phyloP scores from a whole-genome alignment of 176 grass and related monocot species.

The Oryza officinalis region DNA sequence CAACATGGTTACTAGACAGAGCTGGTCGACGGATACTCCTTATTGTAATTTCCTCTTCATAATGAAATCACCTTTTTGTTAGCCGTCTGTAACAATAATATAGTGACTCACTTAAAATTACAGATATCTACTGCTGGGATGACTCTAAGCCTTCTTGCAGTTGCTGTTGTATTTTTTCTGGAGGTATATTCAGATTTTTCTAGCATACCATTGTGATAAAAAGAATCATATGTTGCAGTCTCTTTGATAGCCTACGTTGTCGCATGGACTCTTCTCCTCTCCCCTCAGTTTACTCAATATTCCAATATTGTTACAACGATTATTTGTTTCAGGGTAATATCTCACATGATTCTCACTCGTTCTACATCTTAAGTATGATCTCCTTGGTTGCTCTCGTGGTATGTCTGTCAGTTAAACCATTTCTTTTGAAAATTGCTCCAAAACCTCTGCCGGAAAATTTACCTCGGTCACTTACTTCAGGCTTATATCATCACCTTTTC shows the following conservation, averaged over 20 bases:
- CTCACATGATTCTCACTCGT: slow-evolving; percentile 50
- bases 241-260: not conserved
- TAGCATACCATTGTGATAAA: not conserved
- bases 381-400: slow-evolving; percentile 89
- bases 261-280: not conserved
- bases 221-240: not conserved
- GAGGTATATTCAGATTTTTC: slow-evolving; percentile 50
- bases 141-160: slow-evolving; percentile 75
- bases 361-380: slow-evolving; percentile 72
- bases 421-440: not conserved
- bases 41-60: slow-evolving; percentile 63
- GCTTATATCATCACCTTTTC: slow-evolving; percentile 80
- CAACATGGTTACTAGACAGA: slow-evolving; percentile 86
- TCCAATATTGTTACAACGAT: slow-evolving; percentile 1
- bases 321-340: slow-evolving; percentile 57
- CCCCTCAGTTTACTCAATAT: not conserved
- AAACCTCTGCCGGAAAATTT: not conserved
- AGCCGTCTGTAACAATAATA: slow-evolving; percentile 5
- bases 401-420: slow-evolving; percentile 28
- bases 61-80: slow-evolving; percentile 19
- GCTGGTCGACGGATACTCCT: slow-evolving; percentile 92
- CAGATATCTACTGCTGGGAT: slow-evolving; percentile 77
- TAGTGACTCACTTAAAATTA: slow-evolving; percentile 24
- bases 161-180: slow-evolving; percentile 85
- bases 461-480: slow-evolving; percentile 44